A percentile compares a stretch with the other conserved stretches of the same genome.
phyloP scores from a whole-genome alignment of 768 basidiomycete species.

The Lentinula raphanica region DNA sequence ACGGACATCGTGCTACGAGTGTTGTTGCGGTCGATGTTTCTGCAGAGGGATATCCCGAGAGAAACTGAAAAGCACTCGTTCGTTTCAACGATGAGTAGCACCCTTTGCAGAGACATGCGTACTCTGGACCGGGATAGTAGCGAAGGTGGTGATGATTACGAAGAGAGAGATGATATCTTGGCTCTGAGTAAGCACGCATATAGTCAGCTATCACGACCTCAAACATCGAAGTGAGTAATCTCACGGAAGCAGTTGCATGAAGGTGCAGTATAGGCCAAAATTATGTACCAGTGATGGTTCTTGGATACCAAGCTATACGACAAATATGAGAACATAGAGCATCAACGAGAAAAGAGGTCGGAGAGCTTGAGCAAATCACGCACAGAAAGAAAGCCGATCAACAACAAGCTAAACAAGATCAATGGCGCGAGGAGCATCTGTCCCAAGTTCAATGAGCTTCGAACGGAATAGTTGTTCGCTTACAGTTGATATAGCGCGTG shows the following conservation, averaged over 20 bases:
- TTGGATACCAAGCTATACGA: constrained; percentile 6
- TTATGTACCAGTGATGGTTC: neutral
- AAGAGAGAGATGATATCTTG: constrained; percentile 10
- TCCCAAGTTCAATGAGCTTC: neutral
- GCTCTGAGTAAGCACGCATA: neutral
- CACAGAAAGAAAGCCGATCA: constrained; percentile 5
- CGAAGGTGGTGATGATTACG: constrained; percentile 6
- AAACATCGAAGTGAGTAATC: no score
- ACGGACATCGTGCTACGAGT: constrained; percentile 3
- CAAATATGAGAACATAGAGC: neutral
- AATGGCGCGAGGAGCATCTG: constrained; percentile 6
- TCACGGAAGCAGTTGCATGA: constrained; percentile 7
- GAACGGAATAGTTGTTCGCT: neutral
- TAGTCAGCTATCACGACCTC: no score
- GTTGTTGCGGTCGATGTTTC: constrained; percentile 5
- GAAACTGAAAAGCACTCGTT: neutral
- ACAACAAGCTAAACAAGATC: constrained; percentile 1
- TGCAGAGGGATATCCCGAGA: constrained; percentile 6
- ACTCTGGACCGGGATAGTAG: constrained; percentile 11
- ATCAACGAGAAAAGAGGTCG: neutral
- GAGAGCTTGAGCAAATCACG: neutral
- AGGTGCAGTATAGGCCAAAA: constrained; percentile 6
- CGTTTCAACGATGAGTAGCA: no score
- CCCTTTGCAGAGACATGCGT: neutral
- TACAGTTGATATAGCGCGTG: neutral